phyloP scores from a whole-genome alignment of 345 rosid genomes.

The Euphorbia pulcherrima region DNA sequence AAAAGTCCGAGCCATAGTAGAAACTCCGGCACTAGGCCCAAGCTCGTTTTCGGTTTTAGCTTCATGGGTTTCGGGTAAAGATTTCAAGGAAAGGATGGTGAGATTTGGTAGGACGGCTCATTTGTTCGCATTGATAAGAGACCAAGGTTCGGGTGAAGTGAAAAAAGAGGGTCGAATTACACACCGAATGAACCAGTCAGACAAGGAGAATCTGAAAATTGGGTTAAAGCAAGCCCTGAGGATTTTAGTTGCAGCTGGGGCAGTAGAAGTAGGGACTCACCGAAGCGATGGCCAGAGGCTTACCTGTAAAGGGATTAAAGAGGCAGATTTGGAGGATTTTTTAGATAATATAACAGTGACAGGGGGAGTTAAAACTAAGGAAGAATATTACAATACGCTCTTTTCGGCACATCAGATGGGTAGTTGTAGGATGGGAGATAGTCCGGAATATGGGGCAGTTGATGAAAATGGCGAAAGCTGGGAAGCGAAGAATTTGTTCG shows the following conservation, averaged over 20 bases:
- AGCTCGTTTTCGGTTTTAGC: constrained; percentile 43
- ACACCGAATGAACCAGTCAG: constrained; percentile 35
- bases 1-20: constrained; percentile 43
- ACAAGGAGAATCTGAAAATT: constrained; percentile 51
- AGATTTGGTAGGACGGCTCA: constrained; percentile 50
- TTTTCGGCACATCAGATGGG: constrained; percentile 72
- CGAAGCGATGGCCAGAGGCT: constrained; percentile 63
- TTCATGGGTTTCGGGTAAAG: constrained; percentile 69
- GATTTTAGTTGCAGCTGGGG: constrained; percentile 72
- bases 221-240: constrained; percentile 60
- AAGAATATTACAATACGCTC: constrained; percentile 44
- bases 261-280: constrained; percentile 68
- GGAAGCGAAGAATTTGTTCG: constrained; percentile 55
- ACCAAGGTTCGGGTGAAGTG: constrained; percentile 40
- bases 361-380: no score
- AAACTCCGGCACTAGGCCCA: constrained; percentile 61
- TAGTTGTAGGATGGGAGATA: constrained; percentile 66
- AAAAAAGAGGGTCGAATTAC: constrained; percentile 34
- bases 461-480: constrained; percentile 57
- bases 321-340: constrained; percentile 45
- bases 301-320: constrained; percentile 40
- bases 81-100: constrained; percentile 49
- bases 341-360: constrained; percentile 30
- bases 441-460: constrained; percentile 48
- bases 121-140: constrained; percentile 42